Evolutionary conservation across 1,284 basidiomycete species (phyloP), one percentile per base, ranked within the genome.

Genomic region (Neolentinus lepideus): DNA sequence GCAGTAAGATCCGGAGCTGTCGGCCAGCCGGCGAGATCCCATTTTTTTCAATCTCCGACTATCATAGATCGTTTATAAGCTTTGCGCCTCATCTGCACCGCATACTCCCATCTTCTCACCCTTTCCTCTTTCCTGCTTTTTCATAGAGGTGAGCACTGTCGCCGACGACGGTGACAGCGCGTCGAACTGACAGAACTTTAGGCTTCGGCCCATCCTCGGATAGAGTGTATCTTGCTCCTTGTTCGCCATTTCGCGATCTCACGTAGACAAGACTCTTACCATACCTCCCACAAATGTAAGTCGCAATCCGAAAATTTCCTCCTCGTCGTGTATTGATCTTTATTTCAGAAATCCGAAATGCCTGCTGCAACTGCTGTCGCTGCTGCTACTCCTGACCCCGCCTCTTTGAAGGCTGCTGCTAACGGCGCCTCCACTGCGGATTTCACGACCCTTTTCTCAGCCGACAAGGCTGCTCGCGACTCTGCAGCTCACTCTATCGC

Each of bases 391-490:
- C 75, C 84, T 62, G 74, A 79, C 57, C 79, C 84, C 58, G 79
- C 79, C 60, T 77, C 79, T 52, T 80, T 88, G 72, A 89, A 89
- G 75, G 80, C 83, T 58, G 74, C 75, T 61, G 75, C 77, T 54
- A 57, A 53, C 19, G 58, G 48, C 56, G 66, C 69, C 53, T 73
- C 77, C 60, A 75, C 75, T 55, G 77, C 87, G 61, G 83, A 90
- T 68, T 70, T 86, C 60, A 66, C 84, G 51, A 69, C 82, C 58
- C 83, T 92, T 62, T 88, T 91, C 64, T 79, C 76, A 62, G 73
- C 84, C 62, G 90, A 91, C 75, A 90, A 89, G 73, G 76, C 83
- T 59, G 74, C 82, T 57, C 88, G 90, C 67, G 80, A 83, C 52
- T 75, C 85, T 57, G 85, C 91, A 46, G 85, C 82, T 61, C 74